Conservation (phyloP, 805 yeast species). For the Soucietia sequanensis region DNA sequence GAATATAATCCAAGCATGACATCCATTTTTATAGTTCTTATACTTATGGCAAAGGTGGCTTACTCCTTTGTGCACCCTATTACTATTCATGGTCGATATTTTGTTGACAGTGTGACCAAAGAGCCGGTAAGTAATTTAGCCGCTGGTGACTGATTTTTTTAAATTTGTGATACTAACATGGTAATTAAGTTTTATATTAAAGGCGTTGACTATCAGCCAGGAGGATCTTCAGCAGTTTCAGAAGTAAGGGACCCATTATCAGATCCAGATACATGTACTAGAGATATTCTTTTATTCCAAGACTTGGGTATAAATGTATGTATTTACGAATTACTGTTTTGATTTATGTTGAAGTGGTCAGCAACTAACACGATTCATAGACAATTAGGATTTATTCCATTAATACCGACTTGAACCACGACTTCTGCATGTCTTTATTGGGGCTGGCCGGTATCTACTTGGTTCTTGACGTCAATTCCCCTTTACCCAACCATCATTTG, state of each 20-base stretch:
- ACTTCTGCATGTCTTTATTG: slow-evolving; percentile 84
- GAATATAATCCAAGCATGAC: too few relatives aligned
- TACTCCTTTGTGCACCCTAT: slow-evolving; percentile 57
- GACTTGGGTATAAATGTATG: slow-evolving; percentile 72
- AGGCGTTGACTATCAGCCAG: slow-evolving; percentile 96
- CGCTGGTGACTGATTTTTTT: too few relatives aligned
- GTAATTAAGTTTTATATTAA: slow-evolving; percentile 64
- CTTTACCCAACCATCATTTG: slow-evolving; percentile 71
- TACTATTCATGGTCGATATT: slow-evolving; percentile 64
- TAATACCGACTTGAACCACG: slow-evolving; percentile 80
- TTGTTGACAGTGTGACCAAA: slow-evolving; percentile 69
- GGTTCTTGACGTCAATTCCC: slow-evolving; percentile 89
- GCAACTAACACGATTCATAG: slow-evolving; percentile 20
- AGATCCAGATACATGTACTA: slow-evolving; percentile 66
- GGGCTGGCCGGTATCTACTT: slow-evolving; percentile 93
- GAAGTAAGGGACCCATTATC: slow-evolving; percentile 69
- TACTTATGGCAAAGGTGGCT: not conserved
- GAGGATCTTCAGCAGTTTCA: slow-evolving; percentile 81
- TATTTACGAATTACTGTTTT: slow-evolving; percentile 4
- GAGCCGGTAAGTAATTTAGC: slow-evolving; percentile 59
- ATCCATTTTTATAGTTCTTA: too few relatives aligned
- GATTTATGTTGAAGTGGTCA: not conserved
- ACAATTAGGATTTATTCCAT: slow-evolving; percentile 86
- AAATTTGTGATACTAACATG: slow-evolving; percentile 11
- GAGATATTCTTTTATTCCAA: slow-evolving; percentile 81